Evolutionary conservation across 805 yeast species (phyloP).

Genomic region (Metschnikowia cerradonensis): DNA sequence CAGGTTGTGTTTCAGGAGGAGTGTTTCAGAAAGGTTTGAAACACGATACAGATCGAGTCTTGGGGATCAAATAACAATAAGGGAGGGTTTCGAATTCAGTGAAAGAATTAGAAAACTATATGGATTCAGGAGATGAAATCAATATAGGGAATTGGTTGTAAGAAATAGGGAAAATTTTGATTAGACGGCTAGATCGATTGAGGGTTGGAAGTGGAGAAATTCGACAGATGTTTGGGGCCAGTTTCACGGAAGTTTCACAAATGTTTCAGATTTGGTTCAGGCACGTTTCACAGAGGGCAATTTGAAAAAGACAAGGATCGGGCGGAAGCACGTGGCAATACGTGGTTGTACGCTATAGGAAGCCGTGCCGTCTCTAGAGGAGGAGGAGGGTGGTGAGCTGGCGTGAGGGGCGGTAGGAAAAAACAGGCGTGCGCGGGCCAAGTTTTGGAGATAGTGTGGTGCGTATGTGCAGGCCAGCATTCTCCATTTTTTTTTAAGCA

Average conservation of each 20-base stretch:
- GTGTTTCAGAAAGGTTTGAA: background rate
- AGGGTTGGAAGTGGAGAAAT: background rate
- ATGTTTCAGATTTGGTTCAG: background rate
- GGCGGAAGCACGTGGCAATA: too few relatives aligned
- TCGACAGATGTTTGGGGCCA: background rate
- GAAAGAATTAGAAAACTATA: too few relatives aligned
- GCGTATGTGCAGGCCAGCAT: background rate
- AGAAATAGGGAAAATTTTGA: too few relatives aligned
- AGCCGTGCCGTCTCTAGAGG: background rate
- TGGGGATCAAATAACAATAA: too few relatives aligned
- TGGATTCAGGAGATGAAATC: too few relatives aligned
- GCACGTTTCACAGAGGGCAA: background rate
- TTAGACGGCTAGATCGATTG: too few relatives aligned
- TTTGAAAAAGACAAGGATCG: too few relatives aligned
- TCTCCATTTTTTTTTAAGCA: background rate
- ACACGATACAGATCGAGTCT: background rate
- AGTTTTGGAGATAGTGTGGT: background rate
- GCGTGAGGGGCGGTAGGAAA: slow-evolving; percentile 1
- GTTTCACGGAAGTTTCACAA: too few relatives aligned
- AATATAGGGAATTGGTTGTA: too few relatives aligned
- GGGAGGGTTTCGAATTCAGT: too few relatives aligned
- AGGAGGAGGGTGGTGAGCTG: background rate
- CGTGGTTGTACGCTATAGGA: background rate
- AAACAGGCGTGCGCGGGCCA: background rate
- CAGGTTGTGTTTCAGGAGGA: background rate